These are phyloP conservation scores for Paraphoma chrysanthemicola DNA, from an alignment of 2,329 filamentous ascomycete genomes.

Conservation along the genomic window DNA sequence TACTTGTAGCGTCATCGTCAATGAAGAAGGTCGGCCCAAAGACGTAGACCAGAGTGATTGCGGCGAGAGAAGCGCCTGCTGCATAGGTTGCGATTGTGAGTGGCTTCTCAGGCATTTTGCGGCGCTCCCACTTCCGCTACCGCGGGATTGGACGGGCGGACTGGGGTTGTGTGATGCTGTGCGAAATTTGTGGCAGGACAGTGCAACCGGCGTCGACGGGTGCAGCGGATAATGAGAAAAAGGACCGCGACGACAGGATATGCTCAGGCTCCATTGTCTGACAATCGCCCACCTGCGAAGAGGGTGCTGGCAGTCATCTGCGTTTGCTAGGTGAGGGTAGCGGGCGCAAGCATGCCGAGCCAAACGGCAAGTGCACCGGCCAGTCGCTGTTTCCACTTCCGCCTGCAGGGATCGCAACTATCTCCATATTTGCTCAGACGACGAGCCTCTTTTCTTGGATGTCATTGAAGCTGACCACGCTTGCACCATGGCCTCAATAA, in stretches of 20 bases:
- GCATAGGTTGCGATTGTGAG: constrained; percentile 90
- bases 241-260: background rate
- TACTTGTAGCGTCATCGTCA: constrained; percentile 74
- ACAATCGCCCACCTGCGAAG: constrained; percentile 22
- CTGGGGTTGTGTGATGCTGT: constrained; percentile 23
- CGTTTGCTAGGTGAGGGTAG: constrained; percentile 32
- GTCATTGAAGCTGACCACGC: constrained; percentile 13
- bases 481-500: constrained; percentile 42
- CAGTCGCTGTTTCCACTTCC: constrained; percentile 22
- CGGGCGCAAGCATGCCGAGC: constrained; percentile 27
- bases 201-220: constrained; percentile 3
- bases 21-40: constrained; percentile 97
- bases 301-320: constrained; percentile 32
- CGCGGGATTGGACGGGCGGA: constrained; percentile 28
- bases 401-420: constrained; percentile 28
- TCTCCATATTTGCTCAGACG: constrained; percentile 31
- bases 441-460: constrained; percentile 21
- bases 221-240: background rate
- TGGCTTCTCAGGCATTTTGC: constrained; percentile 79
- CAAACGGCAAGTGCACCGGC: constrained; percentile 24
- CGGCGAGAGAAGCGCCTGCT: constrained; percentile 91
- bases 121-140: constrained; percentile 28
- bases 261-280: constrained; percentile 37
- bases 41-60: constrained; percentile 93
- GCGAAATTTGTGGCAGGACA: constrained; percentile 17